A percentile compares a stretch with the other conserved stretches of the same genome.
Conservation (phyloP, 352 stramenopile species). For the Phytophthora kernoviae region DNA sequence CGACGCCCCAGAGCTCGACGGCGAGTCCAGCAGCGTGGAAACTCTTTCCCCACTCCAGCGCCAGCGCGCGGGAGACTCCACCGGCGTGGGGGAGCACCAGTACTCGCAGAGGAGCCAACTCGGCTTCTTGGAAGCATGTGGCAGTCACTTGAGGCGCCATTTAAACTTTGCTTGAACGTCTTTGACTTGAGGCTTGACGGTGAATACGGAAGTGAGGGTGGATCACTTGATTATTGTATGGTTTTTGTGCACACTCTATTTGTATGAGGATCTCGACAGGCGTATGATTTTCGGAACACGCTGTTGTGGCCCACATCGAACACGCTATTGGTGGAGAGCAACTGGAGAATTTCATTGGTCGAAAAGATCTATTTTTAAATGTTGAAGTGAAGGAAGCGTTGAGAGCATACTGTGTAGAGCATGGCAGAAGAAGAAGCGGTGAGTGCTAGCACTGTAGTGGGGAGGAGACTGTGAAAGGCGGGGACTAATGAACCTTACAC, state of each 20-base stretch:
- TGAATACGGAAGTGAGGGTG: not conserved
- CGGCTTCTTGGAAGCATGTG: constrained; percentile 71
- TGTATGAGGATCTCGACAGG: no score
- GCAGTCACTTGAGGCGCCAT: constrained; percentile 45
- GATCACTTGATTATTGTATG: no score
- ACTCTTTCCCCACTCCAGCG: constrained; percentile 49
- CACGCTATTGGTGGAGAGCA: not conserved
- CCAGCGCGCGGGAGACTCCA: constrained; percentile 46
- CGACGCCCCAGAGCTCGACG: constrained; percentile 68
- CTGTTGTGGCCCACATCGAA: no score
- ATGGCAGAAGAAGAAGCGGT: constrained; percentile 22
- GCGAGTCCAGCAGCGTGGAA: constrained; percentile 35
- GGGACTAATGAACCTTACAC: not conserved
- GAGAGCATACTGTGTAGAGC: not conserved
- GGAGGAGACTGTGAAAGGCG: not conserved
- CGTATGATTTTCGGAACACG: not conserved
- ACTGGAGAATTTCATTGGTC: not conserved
- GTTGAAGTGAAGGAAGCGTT: no score
- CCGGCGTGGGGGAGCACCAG: constrained; percentile 68
- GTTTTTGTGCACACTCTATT: no score
- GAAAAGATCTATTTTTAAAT: not conserved
- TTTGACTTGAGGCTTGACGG: constrained; percentile 6
- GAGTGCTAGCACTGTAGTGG: not conserved
- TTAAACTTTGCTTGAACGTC: constrained; percentile 7
- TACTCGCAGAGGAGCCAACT: constrained; percentile 63